Evolutionary conservation across 192 early-diverging fungal species (phyloP), one percentile per base, ranked within the genome.

Genomic region (Backusella circina): DNA sequence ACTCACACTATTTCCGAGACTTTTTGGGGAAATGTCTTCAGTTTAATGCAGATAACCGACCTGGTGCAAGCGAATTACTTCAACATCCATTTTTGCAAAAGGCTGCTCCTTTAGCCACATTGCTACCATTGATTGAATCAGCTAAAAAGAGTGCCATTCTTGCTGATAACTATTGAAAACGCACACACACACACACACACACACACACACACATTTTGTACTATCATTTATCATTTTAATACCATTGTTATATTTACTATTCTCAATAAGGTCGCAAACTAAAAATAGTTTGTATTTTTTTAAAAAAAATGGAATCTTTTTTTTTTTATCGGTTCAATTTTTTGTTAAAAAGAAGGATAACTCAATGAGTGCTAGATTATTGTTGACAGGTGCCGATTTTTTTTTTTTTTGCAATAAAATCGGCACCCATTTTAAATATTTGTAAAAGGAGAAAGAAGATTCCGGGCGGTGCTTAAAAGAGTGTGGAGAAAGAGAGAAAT

Each of bases 31-130:
- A 88, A 74, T 89, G 90, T 18, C 85, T 98, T 30, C 93, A 94
- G 76, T 93, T 97, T 23, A 93, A 94, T 76, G 87, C 91, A 0
- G 90, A 93, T 38, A 90, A 88, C 73, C 86, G 97, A 41, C 92
- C 94, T 1, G 90, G 88, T 3, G 94, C 94, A 8, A 85, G 84
- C 18, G 90, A 95, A 75, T 83, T 97, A 36, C 83, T 97, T 68
- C 80, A 86, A 80, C 96, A 97, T 85, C 92, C 92, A 21, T 97
- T 97, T 77, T 74, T 97, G 76, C 84, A 87, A 70, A 93, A 90
- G 79, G 90, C 94, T 0, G 94, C 93, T 30, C 93, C 94, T n/a
- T 87, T 95, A 71, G 84, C 84, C 70, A 91, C 92, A 18, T 83
- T 97, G 31, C 85, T 91, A 21, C 95, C 95, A 54, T 79, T 95